Evolutionary conservation across 257 asterid species (phyloP), one percentile per base, ranked within the genome.

Genomic region (Leonotis leonurus): DNA sequence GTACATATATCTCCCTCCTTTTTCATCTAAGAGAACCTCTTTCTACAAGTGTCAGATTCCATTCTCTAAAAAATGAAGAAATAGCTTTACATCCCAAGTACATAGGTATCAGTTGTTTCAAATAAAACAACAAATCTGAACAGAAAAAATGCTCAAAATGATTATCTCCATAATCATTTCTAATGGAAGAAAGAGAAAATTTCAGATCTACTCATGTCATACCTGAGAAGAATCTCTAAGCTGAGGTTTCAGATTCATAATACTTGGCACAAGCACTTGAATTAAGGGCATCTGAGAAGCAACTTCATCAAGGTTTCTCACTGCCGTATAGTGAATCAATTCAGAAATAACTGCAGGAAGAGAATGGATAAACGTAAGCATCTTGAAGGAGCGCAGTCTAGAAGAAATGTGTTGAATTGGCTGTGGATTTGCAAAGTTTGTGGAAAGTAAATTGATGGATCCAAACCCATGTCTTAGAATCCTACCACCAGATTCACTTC

Each of bases 141-240:
- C 43, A 65, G 25, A 41, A 35, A n/a, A 21, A 33, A 4, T 41
- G 27, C 56, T 58, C 40, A 49, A 57, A 60, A 64, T 25, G 30
- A 51, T 59, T 45, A 39, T 22, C 41, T 33, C 16, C 62, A 68
- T 18, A 53, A 43, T 66, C 63, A 41, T 40, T 56, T 43, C 46
- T 43, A 7, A 30, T 32, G 70, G 40, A 27, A 40, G 32, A 53
- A 25, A 18, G 16, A 14, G 45, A 32, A 57, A 59, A 44, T 37
- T 39, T 17, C 54, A 60, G 67, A 16, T 20, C 60, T 56, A 35
- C 22, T 22, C 14, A 76, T 64, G 64, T 26, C 41, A 67, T 81
- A 93, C 99, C 99, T 93, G 87, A 43, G 90, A 80, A 73, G 94
- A 77, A 81, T 89, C 99, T 82, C 91, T 82, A 62, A 93, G 92